These are phyloP conservation scores for Candida sphagnicola DNA, from an alignment of 805 yeast species.

Conservation along the genomic window DNA sequence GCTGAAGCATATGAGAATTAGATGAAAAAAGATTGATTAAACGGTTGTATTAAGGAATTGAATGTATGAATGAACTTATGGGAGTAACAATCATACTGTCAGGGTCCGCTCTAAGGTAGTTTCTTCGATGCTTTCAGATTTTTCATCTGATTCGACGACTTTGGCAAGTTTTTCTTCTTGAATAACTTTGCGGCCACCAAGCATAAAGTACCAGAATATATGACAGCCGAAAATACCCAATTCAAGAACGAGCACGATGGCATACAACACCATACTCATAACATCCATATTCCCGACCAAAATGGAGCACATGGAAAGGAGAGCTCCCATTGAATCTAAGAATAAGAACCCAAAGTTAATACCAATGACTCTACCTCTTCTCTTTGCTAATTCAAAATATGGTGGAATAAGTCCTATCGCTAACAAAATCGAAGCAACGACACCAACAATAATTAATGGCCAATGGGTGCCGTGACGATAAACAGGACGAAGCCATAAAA, in stretches of 20 bases:
- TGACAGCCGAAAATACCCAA: conserved; percentile 74
- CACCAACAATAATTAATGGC: conserved; percentile 81
- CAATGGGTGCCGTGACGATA: conserved; percentile 51
- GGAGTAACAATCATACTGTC: neutral
- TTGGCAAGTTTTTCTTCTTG: conserved; percentile 17
- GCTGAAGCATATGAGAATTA: too few species aligned
- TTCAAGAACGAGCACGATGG: conserved; percentile 70
- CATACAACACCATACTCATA: conserved; percentile 76
- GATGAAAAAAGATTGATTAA: too few species aligned
- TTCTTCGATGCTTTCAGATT: neutral
- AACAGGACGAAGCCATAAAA: conserved; percentile 62
- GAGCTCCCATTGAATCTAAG: conserved; percentile 79
- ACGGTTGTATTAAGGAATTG: too few species aligned
- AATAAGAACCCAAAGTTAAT: conserved; percentile 76
- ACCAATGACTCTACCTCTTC: conserved; percentile 84
- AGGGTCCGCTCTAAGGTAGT: neutral
- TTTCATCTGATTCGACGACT: conserved; percentile 1
- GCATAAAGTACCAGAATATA: conserved; percentile 54
- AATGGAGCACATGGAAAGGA: conserved; percentile 60
- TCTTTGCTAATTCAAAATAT: conserved; percentile 74
- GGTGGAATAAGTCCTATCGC: conserved; percentile 86
- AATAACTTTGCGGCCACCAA: conserved; percentile 25
- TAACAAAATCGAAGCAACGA: conserved; percentile 69
- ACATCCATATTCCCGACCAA: conserved; percentile 60
- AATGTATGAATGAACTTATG: too few species aligned